These are phyloP conservation scores for Naegleria fowleri DNA, from an alignment of 208 protist genomes.

Conservation along the genomic window DNA sequence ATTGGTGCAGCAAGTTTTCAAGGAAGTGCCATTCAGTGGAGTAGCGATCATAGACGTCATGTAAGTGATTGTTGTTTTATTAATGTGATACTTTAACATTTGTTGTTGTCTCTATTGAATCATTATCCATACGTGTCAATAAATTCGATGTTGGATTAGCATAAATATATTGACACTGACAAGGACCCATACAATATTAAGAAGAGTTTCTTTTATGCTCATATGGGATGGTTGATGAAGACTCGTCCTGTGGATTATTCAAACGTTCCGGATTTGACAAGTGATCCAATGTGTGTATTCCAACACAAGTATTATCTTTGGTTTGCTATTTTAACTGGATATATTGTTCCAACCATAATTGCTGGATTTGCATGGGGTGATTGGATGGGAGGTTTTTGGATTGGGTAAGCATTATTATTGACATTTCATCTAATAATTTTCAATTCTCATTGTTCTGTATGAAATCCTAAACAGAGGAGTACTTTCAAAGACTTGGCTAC, in stretches of 20 bases:
- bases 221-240: conserved; percentile 74
- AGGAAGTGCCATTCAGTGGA: conserved; percentile 77
- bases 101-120: too few relatives aligned
- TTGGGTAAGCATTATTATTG: too few relatives aligned
- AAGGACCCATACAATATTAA: conserved; percentile 80
- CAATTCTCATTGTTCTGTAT: too few relatives aligned
- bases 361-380: conserved; percentile 70
- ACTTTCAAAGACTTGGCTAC: conserved; percentile 65
- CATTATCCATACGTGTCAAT: too few relatives aligned
- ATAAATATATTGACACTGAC: conserved; percentile 77
- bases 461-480: conserved; percentile 59
- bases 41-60: conserved; percentile 8
- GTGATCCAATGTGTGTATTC: conserved; percentile 66
- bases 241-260: conserved; percentile 74
- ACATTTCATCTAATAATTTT: too few relatives aligned
- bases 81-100: too few relatives aligned
- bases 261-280: conserved; percentile 67
- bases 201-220: conserved; percentile 73
- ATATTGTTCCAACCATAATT: conserved; percentile 71
- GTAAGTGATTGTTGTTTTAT: too few relatives aligned
- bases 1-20: conserved; percentile 73
- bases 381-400: conserved; percentile 63
- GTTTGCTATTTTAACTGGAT: conserved; percentile 60
- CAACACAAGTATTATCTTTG: conserved; percentile 70
- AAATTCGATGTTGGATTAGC: too few relatives aligned